Base-by-base conservation (phyloP, 257 asterid species). In the Verbascum thapsus region DNA sequence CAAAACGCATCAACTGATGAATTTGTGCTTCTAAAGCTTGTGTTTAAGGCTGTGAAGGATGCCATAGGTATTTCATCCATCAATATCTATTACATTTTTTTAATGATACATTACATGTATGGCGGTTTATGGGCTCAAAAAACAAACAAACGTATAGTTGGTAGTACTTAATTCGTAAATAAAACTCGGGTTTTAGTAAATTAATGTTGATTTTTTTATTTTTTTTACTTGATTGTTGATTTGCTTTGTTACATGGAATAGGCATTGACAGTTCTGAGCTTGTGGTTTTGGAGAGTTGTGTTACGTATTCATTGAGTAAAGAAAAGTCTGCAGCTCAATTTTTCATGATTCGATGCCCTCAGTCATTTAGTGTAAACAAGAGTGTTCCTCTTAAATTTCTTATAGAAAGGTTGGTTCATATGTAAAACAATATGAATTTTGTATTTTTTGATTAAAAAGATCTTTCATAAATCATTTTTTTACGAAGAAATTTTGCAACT, bases 271-370 rank as follows among this genome's bases (percentile, higher is more conserved):
- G 48, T 59, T 66, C 86, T 63, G 78, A 76, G 32, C 77, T 86
- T 52, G 64, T 8, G 82, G 73, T 83, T 57, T 65, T 89, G 81
- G 95, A 84, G 81, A 67, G 66, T 76, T 80, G 71, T 67, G 58
- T 76, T 75, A 78, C 71, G n/a, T 78, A 86, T 70, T 84, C 88
- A 11, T 64, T 86, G 47, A 79, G 76, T 61, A 77, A 81, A 76
- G 81, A 71, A 66, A 82, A 81, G 65, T 70, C 83, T 7, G 79
- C 88, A 6, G 68, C 84, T 64, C 82, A 59, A 58, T 82, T 86
- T 77, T 86, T 77, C 63, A 77, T 89, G 50, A 73, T 89, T 78
- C 79, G 54, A 58, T 76, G 80, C 70, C 41, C 71, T 9, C 66
- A 64, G 58, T 48, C 85, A n/a, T 32, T 74, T 71, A 44, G 63